Evolutionary conservation across 768 basidiomycete genomes (phyloP).

Genomic region (Coprinopsis sp.): DNA sequence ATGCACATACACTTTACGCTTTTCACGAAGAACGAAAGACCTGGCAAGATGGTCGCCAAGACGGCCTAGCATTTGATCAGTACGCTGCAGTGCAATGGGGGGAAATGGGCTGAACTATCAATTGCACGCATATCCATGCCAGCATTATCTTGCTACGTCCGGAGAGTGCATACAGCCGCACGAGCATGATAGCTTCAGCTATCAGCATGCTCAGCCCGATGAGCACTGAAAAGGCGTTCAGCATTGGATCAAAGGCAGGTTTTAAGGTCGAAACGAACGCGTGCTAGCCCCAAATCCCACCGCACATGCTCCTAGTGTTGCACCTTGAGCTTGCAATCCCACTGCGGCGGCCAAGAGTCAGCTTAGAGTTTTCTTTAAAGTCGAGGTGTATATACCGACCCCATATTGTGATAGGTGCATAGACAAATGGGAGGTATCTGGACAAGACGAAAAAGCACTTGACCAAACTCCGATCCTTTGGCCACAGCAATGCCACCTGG

Average conservation of each 20-base stretch:
- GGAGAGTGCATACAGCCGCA: slow-evolving; percentile 1
- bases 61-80: neutral
- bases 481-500: neutral
- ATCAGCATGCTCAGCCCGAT: slow-evolving; percentile 2
- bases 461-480: neutral
- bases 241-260: neutral
- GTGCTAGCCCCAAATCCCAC: neutral
- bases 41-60: neutral
- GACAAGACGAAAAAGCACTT: neutral
- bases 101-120: neutral
- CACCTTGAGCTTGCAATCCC: neutral
- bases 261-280: neutral
- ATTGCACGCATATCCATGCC: neutral
- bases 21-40: neutral
- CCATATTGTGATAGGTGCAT: slow-evolving; percentile 1
- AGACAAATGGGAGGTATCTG: neutral
- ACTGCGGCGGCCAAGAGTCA: neutral
- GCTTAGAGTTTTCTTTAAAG: neutral
- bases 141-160: neutral
- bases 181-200: slow-evolving; percentile 1
- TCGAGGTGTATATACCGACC: neutral
- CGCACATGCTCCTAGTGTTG: too few species aligned
- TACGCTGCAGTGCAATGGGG: neutral
- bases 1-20: neutral
- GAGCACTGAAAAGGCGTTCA: neutral